Percentiles rank a stretch among this genome's conserved stretches.
Conservation (phyloP, 495 filamentous ascomycete species). For the Aspergillus haitiensis region DNA sequence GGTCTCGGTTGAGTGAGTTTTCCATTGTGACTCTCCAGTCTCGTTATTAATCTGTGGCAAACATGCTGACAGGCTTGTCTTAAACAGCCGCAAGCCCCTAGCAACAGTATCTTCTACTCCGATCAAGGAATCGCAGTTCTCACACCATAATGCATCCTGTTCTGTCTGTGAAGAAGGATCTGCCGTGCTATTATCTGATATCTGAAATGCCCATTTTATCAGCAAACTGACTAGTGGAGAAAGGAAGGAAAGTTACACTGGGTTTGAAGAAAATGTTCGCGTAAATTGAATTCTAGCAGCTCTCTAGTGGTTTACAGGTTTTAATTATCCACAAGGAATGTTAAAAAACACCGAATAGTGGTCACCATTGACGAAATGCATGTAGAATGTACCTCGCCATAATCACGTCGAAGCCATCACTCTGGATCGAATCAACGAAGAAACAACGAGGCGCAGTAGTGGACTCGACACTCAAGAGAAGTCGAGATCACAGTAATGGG, state of each 20-base stretch:
- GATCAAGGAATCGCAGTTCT: slow-evolving; percentile 41
- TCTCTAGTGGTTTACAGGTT: too few species aligned
- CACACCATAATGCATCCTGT: slow-evolving; percentile 37
- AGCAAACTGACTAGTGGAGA: slow-evolving; percentile 15
- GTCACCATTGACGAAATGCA: too few species aligned
- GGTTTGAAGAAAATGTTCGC: too few species aligned
- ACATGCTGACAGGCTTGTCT: slow-evolving; percentile 47
- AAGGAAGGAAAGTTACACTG: background rate
- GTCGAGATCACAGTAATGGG: slow-evolving; percentile 18
- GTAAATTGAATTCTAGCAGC: too few species aligned
- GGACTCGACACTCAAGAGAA: slow-evolving; percentile 16
- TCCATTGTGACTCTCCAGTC: slow-evolving; percentile 23
- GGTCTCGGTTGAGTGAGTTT: slow-evolving; percentile 49
- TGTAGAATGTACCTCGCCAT: slow-evolving; percentile 56
- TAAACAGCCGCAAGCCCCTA: slow-evolving; percentile 50
- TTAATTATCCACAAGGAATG: too few species aligned
- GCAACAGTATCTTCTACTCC: slow-evolving; percentile 45
- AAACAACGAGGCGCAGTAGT: slow-evolving; percentile 32
- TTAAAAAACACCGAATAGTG: too few species aligned
- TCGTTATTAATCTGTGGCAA: slow-evolving; percentile 2
- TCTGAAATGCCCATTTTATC: slow-evolving; percentile 26
- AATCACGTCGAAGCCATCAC: slow-evolving; percentile 51
- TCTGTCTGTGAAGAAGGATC: slow-evolving; percentile 8
- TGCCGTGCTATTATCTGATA: slow-evolving; percentile 15
- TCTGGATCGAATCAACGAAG: slow-evolving; percentile 41